These are phyloP conservation scores for Candida gigantensis DNA, from an alignment of 1,139 yeast genomes.

Conservation along the genomic window DNA sequence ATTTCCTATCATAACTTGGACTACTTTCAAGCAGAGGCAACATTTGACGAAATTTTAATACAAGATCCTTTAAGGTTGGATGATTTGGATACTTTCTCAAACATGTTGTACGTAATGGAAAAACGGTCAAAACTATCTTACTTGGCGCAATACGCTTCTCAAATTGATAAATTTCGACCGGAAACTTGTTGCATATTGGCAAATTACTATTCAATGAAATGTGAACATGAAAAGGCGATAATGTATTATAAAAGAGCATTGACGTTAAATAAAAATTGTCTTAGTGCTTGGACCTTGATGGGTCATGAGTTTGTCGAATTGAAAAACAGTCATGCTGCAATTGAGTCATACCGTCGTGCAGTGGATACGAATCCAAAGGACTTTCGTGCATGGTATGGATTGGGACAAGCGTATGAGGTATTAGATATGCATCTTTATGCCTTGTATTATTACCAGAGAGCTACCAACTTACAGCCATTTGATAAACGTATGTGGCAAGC, in stretches of 20 bases:
- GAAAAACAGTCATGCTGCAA: slow-evolving; percentile 96
- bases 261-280: slow-evolving; percentile 73
- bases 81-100: slow-evolving; percentile 88
- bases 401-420: slow-evolving; percentile 98
- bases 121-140: slow-evolving; percentile 81
- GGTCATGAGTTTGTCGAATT: slow-evolving; percentile 98
- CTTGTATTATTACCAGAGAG: slow-evolving; percentile 86
- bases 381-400: slow-evolving; percentile 97
- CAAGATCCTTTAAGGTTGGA: slow-evolving; percentile 88
- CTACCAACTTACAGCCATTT: slow-evolving; percentile 82
- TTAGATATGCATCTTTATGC: slow-evolving; percentile 94
- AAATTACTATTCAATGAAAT: slow-evolving; percentile 86
- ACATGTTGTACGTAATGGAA: slow-evolving; percentile 92
- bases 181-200: slow-evolving; percentile 96
- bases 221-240: slow-evolving; percentile 94
- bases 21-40: slow-evolving; percentile 72
- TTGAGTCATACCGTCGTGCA: slow-evolving; percentile 91
- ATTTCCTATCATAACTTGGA: slow-evolving; percentile 80
- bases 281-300: slow-evolving; percentile 97
- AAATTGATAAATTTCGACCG: slow-evolving; percentile 84
- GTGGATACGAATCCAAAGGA: slow-evolving; percentile 88
- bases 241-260: slow-evolving; percentile 90
- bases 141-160: slow-evolving; percentile 81
- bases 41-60: slow-evolving; percentile 73
- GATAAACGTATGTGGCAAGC: slow-evolving; percentile 98